phyloP scores from a whole-genome alignment of 306 rosid species.

The Glycine tomentella region DNA sequence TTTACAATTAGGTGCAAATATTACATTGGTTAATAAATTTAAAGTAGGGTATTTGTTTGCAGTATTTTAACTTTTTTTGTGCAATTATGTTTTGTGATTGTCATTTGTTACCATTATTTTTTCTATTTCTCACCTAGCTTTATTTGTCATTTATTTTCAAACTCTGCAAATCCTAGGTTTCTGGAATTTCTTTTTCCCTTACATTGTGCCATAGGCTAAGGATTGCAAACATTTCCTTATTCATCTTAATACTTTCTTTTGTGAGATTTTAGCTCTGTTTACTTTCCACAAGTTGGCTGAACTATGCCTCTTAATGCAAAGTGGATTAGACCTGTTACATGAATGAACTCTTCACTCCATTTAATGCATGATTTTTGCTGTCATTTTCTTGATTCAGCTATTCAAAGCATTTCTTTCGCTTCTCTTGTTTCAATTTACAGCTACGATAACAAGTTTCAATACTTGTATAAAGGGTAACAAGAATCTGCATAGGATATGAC shows the following conservation, averaged over 20 bases:
- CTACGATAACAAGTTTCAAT: neutral
- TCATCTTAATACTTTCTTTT: constrained; percentile 8
- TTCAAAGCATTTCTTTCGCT: neutral
- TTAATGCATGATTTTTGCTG: neutral
- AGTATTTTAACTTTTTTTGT: too few relatives aligned
- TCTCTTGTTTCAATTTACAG: constrained; percentile 11
- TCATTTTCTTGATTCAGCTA: constrained; percentile 24
- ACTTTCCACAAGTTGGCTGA: constrained; percentile 4
- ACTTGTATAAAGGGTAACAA: too few relatives aligned
- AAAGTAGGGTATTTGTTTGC: too few relatives aligned
- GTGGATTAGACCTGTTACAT: neutral
- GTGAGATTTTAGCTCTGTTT: constrained; percentile 5
- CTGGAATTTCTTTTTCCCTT: constrained; percentile 12
- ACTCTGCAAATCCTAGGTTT: too few relatives aligned
- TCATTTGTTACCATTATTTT: constrained; percentile 14
- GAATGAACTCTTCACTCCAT: constrained; percentile 31
- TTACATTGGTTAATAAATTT: too few relatives aligned
- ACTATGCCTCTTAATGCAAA: constrained; percentile 23
- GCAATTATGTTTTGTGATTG: neutral
- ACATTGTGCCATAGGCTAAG: neutral
- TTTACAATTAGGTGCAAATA: too few relatives aligned
- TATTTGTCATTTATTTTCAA: constrained; percentile 3
- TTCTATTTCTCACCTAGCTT: constrained; percentile 14
- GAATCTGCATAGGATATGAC: too few relatives aligned
- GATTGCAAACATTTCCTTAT: neutral